Base-by-base conservation (phyloP, 1,284 basidiomycete genomes). In the Sanghuangporus sanghuang region DNA sequence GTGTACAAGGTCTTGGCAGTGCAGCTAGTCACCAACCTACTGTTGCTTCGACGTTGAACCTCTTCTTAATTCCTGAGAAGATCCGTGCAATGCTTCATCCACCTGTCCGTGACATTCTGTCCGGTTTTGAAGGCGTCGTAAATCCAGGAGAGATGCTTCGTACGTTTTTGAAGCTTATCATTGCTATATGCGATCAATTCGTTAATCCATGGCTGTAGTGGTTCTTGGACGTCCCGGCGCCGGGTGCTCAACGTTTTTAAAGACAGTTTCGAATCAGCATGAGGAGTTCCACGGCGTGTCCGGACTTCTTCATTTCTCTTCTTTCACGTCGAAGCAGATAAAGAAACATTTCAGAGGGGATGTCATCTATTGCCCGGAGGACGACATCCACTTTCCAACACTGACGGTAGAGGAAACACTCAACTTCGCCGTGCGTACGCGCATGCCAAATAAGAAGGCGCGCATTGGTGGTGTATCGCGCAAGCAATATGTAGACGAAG, bases 191-290 rank as follows among this genome's bases (percentile, higher is more conserved):
- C n/a, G 11, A 27, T 11, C 23, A 38, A 18, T 44, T n/a, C 57
- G 57, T 61, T 59, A 63, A 12, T 39, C 36, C 40, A 38, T 49
- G 49, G 6, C 4, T 32, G 3, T 56, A 71, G 69, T 76, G 32
- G 78, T 79, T 23, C 70, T 80, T 23, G 78, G 78, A 14, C 70
- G 74, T 11, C 78, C 78, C 12, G 75, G 76, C 38, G 68, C 75
- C 1, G 78, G 78, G 8, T 80, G 78, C 70, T 72, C 73, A 5
- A 77, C 77, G 2, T 73, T 80, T 62, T 71, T 80, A 61, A 77
- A 78, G 66, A 73, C 74, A 6, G 70, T 80, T 39, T 74, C 78
- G 35, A 78, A 78, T 67, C 73, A 77, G 59, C 73, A 73, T 18
- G 66, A 67, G 6, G 75, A 73, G 18, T 80, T 73, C 67, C 68